Base-by-base conservation (phyloP, 2,329 filamentous ascomycete species). In the Aspergillus sp. region DNA sequence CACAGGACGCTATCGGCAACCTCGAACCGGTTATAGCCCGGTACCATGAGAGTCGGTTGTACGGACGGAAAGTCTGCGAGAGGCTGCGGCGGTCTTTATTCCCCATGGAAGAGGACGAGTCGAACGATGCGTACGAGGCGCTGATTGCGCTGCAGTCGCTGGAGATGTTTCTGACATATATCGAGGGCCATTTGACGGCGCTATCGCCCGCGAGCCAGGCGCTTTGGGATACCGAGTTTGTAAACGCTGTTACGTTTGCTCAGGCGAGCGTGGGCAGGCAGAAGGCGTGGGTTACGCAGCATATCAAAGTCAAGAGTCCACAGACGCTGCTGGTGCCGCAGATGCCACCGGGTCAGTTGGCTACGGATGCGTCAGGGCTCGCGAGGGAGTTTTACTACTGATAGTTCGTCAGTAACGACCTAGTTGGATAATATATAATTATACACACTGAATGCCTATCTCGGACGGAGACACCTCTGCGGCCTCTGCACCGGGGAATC, bases 271-370 rank as follows among this genome's bases (percentile, higher is more conserved):
- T 73, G 17, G 35, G 45, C 11, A 61, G 71, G 23, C 71, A 72
- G 63, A 63, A 72, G 58, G 66, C 64, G 4, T 75, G 72, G 73
- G 66, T 65, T 11, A 60, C 55, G 19, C 63, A 73, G 55, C 73
- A 75, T 62, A 67, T 76, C 37, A 70, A 68, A 52, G 67, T 71
- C 3, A 63, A 69, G 49, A 64, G 64, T 45, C 70, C 72, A 24
- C 73, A 75, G 62, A 71, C 70, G 8, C 57, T 75, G n/a, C 55
- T 75, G n/a, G 71, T 75, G 14, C 73, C 73, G 62, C 60, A 55
- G 60, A 41, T 24, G 5, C 39, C 48, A 12, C 44, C 49, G 1
- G 49, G 47, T 11, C 49, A 57, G 24, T 19, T 64, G 31, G 7
- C 11, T 14, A 44, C 41, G 11, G 43, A 31, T 31, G 31, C 12